Conservation (phyloP, 768 basidiomycete species). For the Amanita exitialis region DNA sequence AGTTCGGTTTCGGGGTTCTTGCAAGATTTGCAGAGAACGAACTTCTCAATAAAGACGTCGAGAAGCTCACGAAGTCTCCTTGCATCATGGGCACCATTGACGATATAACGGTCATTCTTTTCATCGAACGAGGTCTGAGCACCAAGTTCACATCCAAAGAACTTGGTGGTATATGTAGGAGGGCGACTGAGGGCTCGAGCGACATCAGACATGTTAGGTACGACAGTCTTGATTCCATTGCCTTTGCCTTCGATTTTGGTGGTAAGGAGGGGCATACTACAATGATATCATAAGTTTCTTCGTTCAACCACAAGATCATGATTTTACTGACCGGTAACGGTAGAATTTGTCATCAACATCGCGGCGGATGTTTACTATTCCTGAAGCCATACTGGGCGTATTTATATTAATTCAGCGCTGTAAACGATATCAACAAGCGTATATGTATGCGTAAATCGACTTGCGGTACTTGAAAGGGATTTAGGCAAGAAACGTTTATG, state of each 20-base stretch:
- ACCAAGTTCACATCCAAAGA: constrained; percentile 97
- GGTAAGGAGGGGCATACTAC: constrained; percentile 86
- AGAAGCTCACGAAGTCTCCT: constrained; percentile 89
- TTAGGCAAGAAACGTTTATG: constrained; percentile 47
- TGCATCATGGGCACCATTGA: constrained; percentile 94
- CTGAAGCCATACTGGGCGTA: constrained; percentile 76
- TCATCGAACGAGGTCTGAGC: constrained; percentile 96
- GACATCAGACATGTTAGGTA: constrained; percentile 98
- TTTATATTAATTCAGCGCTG: constrained; percentile 45
- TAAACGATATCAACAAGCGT: background rate
- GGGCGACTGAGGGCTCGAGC: constrained; percentile 92
- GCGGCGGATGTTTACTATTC: constrained; percentile 86
- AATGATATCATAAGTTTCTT: background rate
- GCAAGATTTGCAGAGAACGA: constrained; percentile 93
- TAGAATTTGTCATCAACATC: constrained; percentile 97
- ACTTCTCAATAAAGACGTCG: constrained; percentile 96
- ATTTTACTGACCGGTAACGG: constrained; percentile 65
- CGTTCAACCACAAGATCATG: background rate
- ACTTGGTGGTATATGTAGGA: constrained; percentile 95
- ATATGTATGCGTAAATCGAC: constrained; percentile 11
- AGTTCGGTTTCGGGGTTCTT: constrained; percentile 99
- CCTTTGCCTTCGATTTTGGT: constrained; percentile 99
- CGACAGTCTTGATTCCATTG: constrained; percentile 98
- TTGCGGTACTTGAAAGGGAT: constrained; percentile 44
- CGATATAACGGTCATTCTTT: constrained; percentile 96